Conservation (phyloP, 257 asterid species). For the Solanum tarapatanum region DNA sequence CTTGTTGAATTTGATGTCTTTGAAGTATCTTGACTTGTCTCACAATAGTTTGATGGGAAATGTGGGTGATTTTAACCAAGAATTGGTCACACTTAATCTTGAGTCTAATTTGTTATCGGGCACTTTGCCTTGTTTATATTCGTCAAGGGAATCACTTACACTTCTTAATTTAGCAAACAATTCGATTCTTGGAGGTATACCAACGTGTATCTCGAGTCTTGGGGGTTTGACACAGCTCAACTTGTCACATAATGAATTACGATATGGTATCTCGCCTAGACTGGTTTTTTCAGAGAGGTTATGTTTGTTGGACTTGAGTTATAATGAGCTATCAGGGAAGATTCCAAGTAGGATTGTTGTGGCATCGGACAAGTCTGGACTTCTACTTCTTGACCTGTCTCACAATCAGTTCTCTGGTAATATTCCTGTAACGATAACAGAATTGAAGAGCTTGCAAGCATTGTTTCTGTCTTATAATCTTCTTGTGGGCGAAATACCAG, state of each 20-base stretch:
- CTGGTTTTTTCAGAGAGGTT: conserved; percentile 56
- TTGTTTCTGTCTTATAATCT: conserved; percentile 64
- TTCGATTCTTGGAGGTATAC: conserved; percentile 72
- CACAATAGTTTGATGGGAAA: conserved; percentile 49
- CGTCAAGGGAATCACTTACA: conserved; percentile 39
- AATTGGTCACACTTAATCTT: conserved; percentile 45
- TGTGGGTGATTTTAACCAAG: conserved; percentile 42
- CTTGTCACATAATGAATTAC: conserved; percentile 54
- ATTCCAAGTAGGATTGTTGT: conserved; percentile 46
- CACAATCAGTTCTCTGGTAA: conserved; percentile 57
- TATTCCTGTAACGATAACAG: conserved; percentile 59
- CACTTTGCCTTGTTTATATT: conserved; percentile 67
- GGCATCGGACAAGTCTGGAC: conserved; percentile 50
- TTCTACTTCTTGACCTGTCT: conserved; percentile 65
- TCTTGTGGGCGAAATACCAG: conserved; percentile 71
- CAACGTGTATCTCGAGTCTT: conserved; percentile 62
- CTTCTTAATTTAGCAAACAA: conserved; percentile 67
- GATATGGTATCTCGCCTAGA: conserved; percentile 77
- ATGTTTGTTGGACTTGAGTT: conserved; percentile 67
- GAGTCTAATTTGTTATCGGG: conserved; percentile 55
- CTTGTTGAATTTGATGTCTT: conserved; percentile 30
- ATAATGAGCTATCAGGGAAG: conserved; percentile 55
- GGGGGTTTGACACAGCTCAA: conserved; percentile 50
- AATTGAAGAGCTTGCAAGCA: conserved; percentile 76
- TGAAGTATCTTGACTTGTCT: conserved; percentile 59